Evolutionary conservation across 768 basidiomycete species (phyloP).

Genomic region (Ramaria sp.): DNA sequence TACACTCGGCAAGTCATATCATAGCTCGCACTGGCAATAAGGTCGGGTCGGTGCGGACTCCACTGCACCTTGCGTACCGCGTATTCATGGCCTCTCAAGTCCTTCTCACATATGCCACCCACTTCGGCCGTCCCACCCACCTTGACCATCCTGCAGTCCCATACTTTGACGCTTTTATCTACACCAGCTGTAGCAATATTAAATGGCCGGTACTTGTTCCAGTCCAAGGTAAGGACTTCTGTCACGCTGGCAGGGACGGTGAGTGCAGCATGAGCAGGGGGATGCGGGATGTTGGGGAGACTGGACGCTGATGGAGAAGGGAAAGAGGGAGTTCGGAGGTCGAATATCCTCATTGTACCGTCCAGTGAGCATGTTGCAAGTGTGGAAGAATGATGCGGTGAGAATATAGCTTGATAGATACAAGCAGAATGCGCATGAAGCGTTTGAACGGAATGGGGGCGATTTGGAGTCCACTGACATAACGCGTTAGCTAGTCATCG

Average conservation of each 20-base stretch:
- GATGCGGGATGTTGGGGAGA: conserved; percentile 43
- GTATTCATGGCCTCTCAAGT: conserved; percentile 78
- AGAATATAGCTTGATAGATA: conserved; percentile 86
- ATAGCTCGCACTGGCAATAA: conserved; percentile 53
- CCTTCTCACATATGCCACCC: conserved; percentile 60
- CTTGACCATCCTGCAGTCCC: conserved; percentile 84
- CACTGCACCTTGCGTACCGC: conserved; percentile 84
- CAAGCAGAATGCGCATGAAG: conserved; percentile 77
- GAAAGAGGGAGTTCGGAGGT: conserved; percentile 25
- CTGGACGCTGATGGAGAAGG: conserved; percentile 23
- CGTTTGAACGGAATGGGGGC: conserved; percentile 66
- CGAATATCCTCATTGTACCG: conserved; percentile 77
- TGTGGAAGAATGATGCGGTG: conserved; percentile 78
- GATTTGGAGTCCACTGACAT: conserved; percentile 76
- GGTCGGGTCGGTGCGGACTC: conserved; percentile 32
- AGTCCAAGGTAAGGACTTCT: conserved; percentile 76
- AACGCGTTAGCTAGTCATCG: neutral
- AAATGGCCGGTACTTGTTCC: conserved; percentile 86
- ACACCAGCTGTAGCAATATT: conserved; percentile 22
- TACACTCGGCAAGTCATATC: conserved; percentile 95
- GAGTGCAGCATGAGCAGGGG: conserved; percentile 58
- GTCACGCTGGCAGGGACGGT: conserved; percentile 69
- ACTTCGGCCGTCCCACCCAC: conserved; percentile 37
- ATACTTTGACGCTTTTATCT: conserved; percentile 39
- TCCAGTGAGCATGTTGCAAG: conserved; percentile 81